phyloP scores from a whole-genome alignment of 2,329 filamentous ascomycete genomes.

The Talaromyces sp. region DNA sequence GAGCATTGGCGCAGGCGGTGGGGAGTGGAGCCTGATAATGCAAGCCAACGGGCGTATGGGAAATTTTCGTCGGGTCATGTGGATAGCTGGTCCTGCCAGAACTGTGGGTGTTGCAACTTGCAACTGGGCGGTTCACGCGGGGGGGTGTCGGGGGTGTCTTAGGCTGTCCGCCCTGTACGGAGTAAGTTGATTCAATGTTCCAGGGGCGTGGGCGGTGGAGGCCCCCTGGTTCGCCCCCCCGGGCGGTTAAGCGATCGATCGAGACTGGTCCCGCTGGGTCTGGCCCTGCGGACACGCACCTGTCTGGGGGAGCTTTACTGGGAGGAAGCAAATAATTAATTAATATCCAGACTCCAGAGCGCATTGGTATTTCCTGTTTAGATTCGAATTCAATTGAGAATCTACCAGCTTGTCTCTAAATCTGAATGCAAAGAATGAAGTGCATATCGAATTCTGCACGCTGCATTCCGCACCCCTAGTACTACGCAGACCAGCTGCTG shows the following conservation, averaged over 20 bases:
- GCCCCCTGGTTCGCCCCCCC: neutral
- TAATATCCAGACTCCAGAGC: no score
- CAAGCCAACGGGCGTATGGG: slow-evolving; percentile 4
- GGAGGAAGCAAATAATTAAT: no score
- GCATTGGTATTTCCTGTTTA: no score
- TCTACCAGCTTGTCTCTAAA: no score
- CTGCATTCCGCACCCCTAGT: neutral
- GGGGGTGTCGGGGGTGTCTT: no score
- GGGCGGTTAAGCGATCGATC: neutral
- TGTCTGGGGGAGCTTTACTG: neutral
- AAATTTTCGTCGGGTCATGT: slow-evolving; percentile 13
- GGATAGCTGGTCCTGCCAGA: neutral
- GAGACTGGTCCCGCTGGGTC: slow-evolving; percentile 1
- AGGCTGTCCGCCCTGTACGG: no score
- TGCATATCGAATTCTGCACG: neutral
- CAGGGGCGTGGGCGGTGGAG: neutral
- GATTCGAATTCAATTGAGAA: no score
- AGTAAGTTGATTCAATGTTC: no score
- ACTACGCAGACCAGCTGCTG: neutral
- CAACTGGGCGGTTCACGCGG: neutral
- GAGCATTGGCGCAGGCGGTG: neutral
- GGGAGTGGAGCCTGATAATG: neutral
- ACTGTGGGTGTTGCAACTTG: no score
- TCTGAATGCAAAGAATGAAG: neutral
- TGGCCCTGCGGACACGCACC: slow-evolving; percentile 12